These are phyloP conservation scores for Daldinia sp. DNA, from an alignment of 2,329 filamentous ascomycete species.

Conservation along the genomic window DNA sequence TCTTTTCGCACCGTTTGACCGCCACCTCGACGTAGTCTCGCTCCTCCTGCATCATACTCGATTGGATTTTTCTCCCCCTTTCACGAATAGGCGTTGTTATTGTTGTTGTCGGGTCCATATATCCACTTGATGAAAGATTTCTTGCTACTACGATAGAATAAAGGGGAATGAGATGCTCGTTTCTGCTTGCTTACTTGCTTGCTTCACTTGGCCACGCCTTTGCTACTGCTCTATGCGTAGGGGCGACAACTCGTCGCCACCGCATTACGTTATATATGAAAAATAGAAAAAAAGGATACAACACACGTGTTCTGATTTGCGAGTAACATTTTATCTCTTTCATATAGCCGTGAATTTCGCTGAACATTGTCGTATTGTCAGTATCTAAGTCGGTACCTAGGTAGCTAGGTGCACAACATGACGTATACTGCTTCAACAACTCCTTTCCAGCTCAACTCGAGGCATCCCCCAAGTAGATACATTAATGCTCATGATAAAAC, in stretches of 20 bases:
- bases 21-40: constrained; percentile 1
- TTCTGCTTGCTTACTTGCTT: constrained; percentile 2
- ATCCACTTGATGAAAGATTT: constrained; percentile 38
- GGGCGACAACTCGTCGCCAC: background rate
- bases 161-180: constrained; percentile 25
- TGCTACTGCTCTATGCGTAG: constrained; percentile 16
- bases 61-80: constrained; percentile 24
- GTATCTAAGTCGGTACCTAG: background rate
- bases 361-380: background rate
- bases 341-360: background rate
- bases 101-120: constrained; percentile 30
- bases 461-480: no score
- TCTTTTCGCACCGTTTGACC: constrained; percentile 5
- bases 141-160: constrained; percentile 34
- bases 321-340: background rate
- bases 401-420: no score
- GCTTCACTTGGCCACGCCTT: constrained; percentile 15
- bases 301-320: background rate
- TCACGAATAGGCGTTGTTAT: constrained; percentile 40
- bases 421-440: background rate
- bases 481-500: background rate
- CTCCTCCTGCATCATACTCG: constrained; percentile 1
- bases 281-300: background rate
- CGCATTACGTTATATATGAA: constrained; percentile 8
- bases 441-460: background rate